Conservation (phyloP, 2,329 filamentous ascomycete genomes). For the Akanthomyces muscarius region DNA sequence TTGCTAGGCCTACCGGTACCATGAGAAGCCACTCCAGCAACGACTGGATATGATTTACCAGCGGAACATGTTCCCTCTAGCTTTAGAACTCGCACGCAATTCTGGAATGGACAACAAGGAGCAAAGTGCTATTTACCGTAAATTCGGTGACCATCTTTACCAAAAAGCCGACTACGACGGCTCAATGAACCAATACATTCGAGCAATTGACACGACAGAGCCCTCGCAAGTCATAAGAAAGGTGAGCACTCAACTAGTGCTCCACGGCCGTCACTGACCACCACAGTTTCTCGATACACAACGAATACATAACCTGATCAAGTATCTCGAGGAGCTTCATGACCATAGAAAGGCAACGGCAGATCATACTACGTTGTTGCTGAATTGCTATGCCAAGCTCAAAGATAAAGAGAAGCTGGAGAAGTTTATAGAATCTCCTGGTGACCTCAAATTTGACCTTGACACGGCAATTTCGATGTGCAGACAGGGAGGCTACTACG, state of each 20-base stretch:
- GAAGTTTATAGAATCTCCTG: conserved; percentile 92
- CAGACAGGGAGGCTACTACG: conserved; percentile 91
- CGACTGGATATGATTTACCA: conserved; percentile 92
- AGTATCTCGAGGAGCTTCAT: conserved; percentile 94
- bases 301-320: conserved; percentile 93
- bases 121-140: conserved; percentile 87
- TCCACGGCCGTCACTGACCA: conserved; percentile 25
- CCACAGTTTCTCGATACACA: conserved; percentile 87
- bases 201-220: conserved; percentile 92
- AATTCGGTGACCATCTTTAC: conserved; percentile 91
- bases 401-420: conserved; percentile 97
- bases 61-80: conserved; percentile 84
- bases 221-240: conserved; percentile 95
- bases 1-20: conserved; percentile 72
- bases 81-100: conserved; percentile 90
- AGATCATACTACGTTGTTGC: conserved; percentile 87
- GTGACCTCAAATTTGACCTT: conserved; percentile 91
- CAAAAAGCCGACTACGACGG: conserved; percentile 94
- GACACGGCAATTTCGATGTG: conserved; percentile 98
- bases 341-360: conserved; percentile 89
- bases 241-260: conserved; percentile 38
- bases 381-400: conserved; percentile 97
- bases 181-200: conserved; percentile 98
- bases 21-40: conserved; percentile 85
- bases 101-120: conserved; percentile 74